A percentile compares a stretch with the other conserved stretches of the same genome.
Conservation (phyloP, 306 rosid species). For the Leucaena leucocephala region DNA sequence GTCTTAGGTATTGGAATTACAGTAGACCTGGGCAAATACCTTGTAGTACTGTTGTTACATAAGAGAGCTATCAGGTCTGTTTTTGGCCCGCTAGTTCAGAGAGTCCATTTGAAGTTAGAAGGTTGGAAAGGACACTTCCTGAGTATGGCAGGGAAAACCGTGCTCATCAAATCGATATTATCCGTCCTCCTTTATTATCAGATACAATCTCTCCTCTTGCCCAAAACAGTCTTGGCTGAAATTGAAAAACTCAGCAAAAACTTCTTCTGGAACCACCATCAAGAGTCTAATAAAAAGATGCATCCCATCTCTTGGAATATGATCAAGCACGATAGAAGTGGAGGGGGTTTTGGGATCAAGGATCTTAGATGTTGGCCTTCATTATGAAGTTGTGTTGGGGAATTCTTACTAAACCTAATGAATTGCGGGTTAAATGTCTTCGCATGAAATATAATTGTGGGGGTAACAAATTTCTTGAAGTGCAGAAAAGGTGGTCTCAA, state of each 20-base stretch:
- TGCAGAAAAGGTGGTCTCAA: not conserved
- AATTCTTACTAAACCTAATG: not conserved
- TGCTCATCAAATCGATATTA: not conserved
- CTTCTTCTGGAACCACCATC: not conserved
- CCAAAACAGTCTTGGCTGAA: no score
- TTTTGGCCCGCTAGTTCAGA: not conserved
- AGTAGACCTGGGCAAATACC: not conserved
- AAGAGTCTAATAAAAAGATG: not conserved
- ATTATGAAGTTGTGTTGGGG: not conserved
- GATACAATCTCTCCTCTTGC: not conserved
- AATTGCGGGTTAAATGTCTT: not conserved
- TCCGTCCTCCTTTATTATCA: no score
- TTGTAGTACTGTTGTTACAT: not conserved
- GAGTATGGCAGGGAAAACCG: not conserved
- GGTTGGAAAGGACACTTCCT: not conserved
- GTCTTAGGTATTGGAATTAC: not conserved
- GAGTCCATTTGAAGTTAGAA: not conserved
- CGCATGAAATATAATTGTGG: no score
- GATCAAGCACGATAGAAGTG: no score
- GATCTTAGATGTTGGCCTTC: not conserved
- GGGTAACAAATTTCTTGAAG: no score
- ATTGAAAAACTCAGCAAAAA: not conserved
- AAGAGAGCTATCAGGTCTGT: rapidly evolving
- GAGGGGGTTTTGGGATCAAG: not conserved
- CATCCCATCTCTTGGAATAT: no score